phyloP scores from a whole-genome alignment of 2,329 filamentous ascomycete genomes.

The Geoglossum cookeanum region DNA sequence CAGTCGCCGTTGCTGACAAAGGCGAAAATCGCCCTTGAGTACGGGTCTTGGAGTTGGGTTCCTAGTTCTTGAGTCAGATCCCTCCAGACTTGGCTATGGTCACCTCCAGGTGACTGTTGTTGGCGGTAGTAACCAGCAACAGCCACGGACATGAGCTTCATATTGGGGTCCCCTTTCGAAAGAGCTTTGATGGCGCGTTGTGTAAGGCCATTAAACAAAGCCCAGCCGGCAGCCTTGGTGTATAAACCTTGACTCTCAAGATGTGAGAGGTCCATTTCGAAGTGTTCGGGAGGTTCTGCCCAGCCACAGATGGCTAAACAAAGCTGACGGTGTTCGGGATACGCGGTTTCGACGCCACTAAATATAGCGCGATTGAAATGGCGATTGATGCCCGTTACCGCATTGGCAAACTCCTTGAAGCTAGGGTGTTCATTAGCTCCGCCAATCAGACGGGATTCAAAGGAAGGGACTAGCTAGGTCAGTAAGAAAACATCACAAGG shows the following conservation, averaged over 20 bases:
- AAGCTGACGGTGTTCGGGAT: constrained; percentile 51
- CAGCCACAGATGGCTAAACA: constrained; percentile 59
- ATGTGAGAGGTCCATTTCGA: constrained; percentile 29
- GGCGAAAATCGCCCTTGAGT: constrained; percentile 60
- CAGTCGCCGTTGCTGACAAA: constrained; percentile 62
- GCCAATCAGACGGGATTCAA: constrained; percentile 11
- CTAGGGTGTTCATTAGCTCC: background rate
- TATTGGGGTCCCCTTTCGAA: constrained; percentile 37
- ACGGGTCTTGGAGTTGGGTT: constrained; percentile 51
- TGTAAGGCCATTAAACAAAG: constrained; percentile 53
- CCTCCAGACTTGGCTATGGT: constrained; percentile 36
- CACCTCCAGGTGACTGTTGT: constrained; percentile 26
- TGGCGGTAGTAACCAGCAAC: constrained; percentile 32
- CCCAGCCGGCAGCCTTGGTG: constrained; percentile 59
- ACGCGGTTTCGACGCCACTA: constrained; percentile 41
- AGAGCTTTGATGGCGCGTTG: constrained; percentile 51
- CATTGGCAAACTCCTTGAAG: constrained; percentile 14
- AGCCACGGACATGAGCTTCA: constrained; percentile 49
- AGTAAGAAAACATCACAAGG: background rate
- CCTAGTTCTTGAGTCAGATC: constrained; percentile 42
- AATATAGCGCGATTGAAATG: constrained; percentile 42
- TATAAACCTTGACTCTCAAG: constrained; percentile 36
- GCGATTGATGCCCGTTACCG: constrained; percentile 43
- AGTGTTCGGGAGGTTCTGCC: constrained; percentile 36
- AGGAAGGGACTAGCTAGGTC: constrained; percentile 18